phyloP scores from a whole-genome alignment of 2,329 filamentous ascomycete genomes.

The Emericellopsis atlantica region DNA sequence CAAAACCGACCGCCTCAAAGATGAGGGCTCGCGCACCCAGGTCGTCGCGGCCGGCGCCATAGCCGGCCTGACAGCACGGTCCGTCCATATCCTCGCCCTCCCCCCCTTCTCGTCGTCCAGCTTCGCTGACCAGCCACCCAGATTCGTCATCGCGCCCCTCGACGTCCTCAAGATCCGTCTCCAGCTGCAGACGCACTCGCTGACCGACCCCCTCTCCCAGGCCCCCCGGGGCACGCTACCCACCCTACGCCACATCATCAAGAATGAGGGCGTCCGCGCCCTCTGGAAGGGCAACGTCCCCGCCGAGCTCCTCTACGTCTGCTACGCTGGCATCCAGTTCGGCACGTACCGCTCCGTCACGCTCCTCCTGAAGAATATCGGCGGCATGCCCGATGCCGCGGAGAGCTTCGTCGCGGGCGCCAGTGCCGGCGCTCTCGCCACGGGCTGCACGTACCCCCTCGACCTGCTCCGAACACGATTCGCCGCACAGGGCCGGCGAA shows the following conservation, averaged over 20 bases:
- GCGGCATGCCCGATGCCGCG: constrained; percentile 45
- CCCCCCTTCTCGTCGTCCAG: background rate
- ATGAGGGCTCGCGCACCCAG: constrained; percentile 48
- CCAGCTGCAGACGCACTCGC: constrained; percentile 80
- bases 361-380: constrained; percentile 36
- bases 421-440: constrained; percentile 68
- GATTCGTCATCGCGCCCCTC: constrained; percentile 87
- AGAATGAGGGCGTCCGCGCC: constrained; percentile 69
- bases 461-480: constrained; percentile 90
- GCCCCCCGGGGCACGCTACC: constrained; percentile 56
- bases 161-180: constrained; percentile 98
- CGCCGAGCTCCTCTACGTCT: constrained; percentile 86
- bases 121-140: constrained; percentile 17
- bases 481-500: constrained; percentile 77
- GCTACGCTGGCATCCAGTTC: constrained; percentile 85
- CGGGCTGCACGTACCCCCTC: constrained; percentile 77
- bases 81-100: constrained; percentile 9
- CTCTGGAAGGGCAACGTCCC: constrained; percentile 98
- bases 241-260: constrained; percentile 65
- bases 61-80: constrained; percentile 83
- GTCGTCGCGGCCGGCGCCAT: constrained; percentile 43
- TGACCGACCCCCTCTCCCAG: constrained; percentile 58
- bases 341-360: constrained; percentile 70
- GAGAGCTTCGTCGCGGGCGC: constrained; percentile 80
- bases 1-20: constrained; percentile 34